Base-by-base conservation (phyloP, 2,329 filamentous ascomycete genomes). In the Aspergillus sp. region DNA sequence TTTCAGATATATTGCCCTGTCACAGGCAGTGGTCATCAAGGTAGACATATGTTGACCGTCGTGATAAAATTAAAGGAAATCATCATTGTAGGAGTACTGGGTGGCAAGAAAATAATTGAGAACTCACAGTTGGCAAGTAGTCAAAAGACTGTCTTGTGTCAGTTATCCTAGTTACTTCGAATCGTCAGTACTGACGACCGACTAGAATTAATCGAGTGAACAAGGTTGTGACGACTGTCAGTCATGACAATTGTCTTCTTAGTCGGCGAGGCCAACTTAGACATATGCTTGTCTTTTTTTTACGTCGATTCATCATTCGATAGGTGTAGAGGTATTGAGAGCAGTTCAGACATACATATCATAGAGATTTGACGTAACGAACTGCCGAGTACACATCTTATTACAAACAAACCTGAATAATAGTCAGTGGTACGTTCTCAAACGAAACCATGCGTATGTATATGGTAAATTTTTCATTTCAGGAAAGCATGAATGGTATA, bases 251-350 rank as follows among this genome's bases (percentile, higher is more conserved):
- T 72, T 79, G 65, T 83, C 82, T 79, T 83, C 82, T 79, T 77
- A 56, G 70, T 69, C 70, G 68, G 69, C 70, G 65, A 70, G 69
- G 69, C 68, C 66, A 65, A 86, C 91, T 96, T 88, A 83, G 91
- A 96, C 91, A 96, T 96, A 96, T 96, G 91, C 91, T 96, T 96
- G 91, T 96, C 91, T 86, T 86, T 88, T 79, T 77, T 81, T 83
- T 80, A 82, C 85, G 88, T 91, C 85, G 77, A 82, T 83, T 95
- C 90, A 95, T 95, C 91, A 95, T 86, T 70, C 4, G 68, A 77
- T 75, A 19, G 24, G 30, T 22, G 69, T 7, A 69, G 60, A 62
- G 60, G 63, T 61, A 62, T 51, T 41, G 22, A 47, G 47, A 33
- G 20, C 24, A 44, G 57, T 56, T 56, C 60, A 51, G 54, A 68